Percentiles rank a stretch among this genome's conserved stretches.
These are phyloP conservation scores for Paracamarosporium sp. DNA, from an alignment of 2,329 filamentous ascomycete species.

Conservation along the genomic window DNA sequence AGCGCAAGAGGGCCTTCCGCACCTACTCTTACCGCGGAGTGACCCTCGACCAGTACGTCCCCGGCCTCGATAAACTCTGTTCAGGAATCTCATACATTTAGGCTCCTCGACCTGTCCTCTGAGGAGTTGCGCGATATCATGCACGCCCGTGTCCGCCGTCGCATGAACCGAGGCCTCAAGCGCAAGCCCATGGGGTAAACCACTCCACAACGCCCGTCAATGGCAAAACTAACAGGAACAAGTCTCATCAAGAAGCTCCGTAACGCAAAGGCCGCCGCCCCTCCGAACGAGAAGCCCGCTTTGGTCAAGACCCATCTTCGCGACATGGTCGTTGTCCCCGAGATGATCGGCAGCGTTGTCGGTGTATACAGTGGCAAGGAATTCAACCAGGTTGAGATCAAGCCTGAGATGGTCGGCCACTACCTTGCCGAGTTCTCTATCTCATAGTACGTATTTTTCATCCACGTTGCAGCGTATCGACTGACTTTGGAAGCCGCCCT, in stretches of 20 bases:
- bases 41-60: slow-evolving; percentile 81
- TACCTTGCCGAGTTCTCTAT: slow-evolving; percentile 99
- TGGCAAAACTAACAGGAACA: background rate
- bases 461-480: background rate
- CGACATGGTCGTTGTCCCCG: slow-evolving; percentile 99
- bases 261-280: slow-evolving; percentile 69
- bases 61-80: background rate
- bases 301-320: slow-evolving; percentile 97
- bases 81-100: background rate
- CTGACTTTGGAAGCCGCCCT: slow-evolving; percentile 74
- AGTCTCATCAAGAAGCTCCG: slow-evolving; percentile 99
- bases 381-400: slow-evolving; percentile 99
- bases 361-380: slow-evolving; percentile 99
- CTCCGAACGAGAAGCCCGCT: slow-evolving; percentile 98
- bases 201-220: background rate
- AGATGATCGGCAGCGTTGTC: slow-evolving; percentile 99
- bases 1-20: slow-evolving; percentile 99
- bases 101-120: slow-evolving; percentile 96
- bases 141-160: slow-evolving; percentile 95
- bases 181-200: slow-evolving; percentile 89
- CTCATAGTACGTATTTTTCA: slow-evolving; percentile 80
- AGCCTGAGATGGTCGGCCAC: slow-evolving; percentile 99
- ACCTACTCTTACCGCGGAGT: slow-evolving; percentile 91
- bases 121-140: slow-evolving; percentile 99
- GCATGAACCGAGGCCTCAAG: slow-evolving; percentile 99